These are phyloP conservation scores for Magnusiomyces ingens DNA, from an alignment of 1,139 yeast species.

Conservation along the genomic window DNA sequence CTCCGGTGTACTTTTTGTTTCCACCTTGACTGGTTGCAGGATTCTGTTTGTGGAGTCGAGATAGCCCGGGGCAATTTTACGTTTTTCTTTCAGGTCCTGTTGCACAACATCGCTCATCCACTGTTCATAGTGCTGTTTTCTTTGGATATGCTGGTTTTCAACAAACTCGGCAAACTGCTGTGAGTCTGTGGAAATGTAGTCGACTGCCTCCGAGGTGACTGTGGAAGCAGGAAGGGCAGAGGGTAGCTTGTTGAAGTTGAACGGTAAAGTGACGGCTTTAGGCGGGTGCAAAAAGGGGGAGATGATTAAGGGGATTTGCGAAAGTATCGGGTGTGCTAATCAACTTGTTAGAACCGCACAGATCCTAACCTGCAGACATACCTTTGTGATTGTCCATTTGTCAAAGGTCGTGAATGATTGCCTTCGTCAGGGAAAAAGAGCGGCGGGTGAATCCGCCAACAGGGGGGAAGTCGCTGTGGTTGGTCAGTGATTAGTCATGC, in stretches of 20 bases:
- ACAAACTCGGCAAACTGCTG: conserved; percentile 25
- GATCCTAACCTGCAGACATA: neutral
- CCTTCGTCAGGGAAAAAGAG: neutral
- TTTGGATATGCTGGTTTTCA: conserved; percentile 25
- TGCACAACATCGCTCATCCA: conserved; percentile 31
- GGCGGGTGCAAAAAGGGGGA: conserved; percentile 54
- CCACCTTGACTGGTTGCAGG: conserved; percentile 24
- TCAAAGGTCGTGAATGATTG: neutral
- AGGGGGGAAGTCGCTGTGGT: no score
- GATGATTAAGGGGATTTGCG: conserved; percentile 52
- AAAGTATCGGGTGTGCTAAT: conserved; percentile 45
- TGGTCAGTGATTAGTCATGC: no score
- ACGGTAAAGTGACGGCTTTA: conserved; percentile 49
- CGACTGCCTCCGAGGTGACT: conserved; percentile 24
- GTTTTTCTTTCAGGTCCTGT: conserved; percentile 27
- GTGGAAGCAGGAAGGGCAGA: conserved; percentile 30
- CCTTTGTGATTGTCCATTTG: conserved; percentile 3
- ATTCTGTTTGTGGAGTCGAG: conserved; percentile 30
- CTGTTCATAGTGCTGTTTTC: conserved; percentile 25
- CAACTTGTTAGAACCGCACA: neutral
- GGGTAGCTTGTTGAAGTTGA: conserved; percentile 41
- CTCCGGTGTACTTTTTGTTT: conserved; percentile 8
- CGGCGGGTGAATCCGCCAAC: no score
- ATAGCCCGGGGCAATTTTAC: conserved; percentile 41
- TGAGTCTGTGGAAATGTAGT: conserved; percentile 24